These are phyloP conservation scores for Fusarium musae DNA, from an alignment of 2,329 filamentous ascomycete species.

Conservation along the genomic window DNA sequence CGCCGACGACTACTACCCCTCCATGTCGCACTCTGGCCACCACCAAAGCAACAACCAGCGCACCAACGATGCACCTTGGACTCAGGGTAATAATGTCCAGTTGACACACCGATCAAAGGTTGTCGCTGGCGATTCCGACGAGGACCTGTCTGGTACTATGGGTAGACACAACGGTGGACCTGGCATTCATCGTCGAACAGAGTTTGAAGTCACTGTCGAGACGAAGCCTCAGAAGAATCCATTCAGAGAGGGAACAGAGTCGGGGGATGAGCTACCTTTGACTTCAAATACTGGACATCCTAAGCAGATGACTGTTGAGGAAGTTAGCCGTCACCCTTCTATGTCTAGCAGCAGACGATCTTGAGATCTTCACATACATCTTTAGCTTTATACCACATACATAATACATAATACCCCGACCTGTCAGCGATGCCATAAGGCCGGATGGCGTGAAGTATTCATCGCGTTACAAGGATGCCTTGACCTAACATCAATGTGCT, in stretches of 20 bases:
- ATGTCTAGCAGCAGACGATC: slow-evolving; percentile 22
- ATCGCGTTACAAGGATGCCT: not conserved
- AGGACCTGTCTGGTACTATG: not conserved
- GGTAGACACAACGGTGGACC: not conserved
- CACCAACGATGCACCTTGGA: slow-evolving; percentile 27
- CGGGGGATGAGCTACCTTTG: slow-evolving; percentile 32
- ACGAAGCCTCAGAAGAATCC: slow-evolving; percentile 4
- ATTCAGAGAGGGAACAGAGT: not conserved
- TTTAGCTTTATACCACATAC: not conserved
- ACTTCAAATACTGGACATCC: slow-evolving; percentile 39
- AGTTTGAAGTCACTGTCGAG: slow-evolving; percentile 40
- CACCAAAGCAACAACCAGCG: not conserved
- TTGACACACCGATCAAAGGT: slow-evolving; percentile 35
- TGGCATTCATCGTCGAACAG: slow-evolving; percentile 37
- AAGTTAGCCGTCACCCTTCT: slow-evolving; percentile 13
- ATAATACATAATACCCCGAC: not conserved
- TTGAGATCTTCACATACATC: not conserved
- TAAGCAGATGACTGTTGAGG: slow-evolving; percentile 17
- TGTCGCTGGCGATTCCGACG: slow-evolving; percentile 36
- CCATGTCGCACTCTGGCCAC: slow-evolving; percentile 34
- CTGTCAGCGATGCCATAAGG: not conserved
- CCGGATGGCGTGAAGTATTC: not conserved
- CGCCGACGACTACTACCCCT: slow-evolving; percentile 36
- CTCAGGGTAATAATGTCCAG: slow-evolving; percentile 15
- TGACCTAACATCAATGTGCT: too few species aligned